phyloP scores from a whole-genome alignment of 352 stramenopile genomes.

The Globisporangium okanoganense region DNA sequence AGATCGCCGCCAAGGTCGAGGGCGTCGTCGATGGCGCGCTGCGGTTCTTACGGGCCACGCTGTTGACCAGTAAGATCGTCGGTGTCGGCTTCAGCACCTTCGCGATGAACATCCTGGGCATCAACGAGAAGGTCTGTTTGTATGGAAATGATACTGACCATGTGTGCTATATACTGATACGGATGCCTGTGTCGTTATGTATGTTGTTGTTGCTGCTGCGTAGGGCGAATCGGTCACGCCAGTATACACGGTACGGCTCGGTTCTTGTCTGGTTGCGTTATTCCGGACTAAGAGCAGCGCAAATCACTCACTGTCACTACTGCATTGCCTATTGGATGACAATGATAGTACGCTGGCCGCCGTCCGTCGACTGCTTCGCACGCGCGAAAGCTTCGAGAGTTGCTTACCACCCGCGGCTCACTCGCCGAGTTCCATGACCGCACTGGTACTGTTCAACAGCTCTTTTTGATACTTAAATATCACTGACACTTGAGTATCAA shows the following conservation, averaged over 20 bases:
- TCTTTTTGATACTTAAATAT: neutral
- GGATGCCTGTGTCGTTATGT: no score
- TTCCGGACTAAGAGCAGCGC: neutral
- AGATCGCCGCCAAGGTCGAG: constrained; percentile 51
- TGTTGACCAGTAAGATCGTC: constrained; percentile 41
- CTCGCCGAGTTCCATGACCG: constrained; percentile 63
- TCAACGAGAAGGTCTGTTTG: constrained; percentile 48
- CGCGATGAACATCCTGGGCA: constrained; percentile 92
- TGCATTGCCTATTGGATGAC: constrained; percentile 18
- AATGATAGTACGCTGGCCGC: constrained; percentile 53
- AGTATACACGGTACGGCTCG: constrained; percentile 59
- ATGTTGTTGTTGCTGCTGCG: neutral
- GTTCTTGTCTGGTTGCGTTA: neutral
- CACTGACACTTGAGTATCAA: neutral
- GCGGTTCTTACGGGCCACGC: constrained; percentile 40
- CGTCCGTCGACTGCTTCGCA: constrained; percentile 41
- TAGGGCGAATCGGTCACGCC: constrained; percentile 63
- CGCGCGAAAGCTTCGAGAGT: constrained; percentile 46
- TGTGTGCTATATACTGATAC: neutral
- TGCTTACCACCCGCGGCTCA: constrained; percentile 29
- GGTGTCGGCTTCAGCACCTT: constrained; percentile 92
- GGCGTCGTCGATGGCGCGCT: constrained; percentile 40
- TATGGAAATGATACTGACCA: neutral
- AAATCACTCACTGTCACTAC: neutral
- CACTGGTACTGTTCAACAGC: constrained; percentile 26